Evolutionary conservation across 1,284 basidiomycete genomes (phyloP), one percentile per base, ranked within the genome.

Genomic region (Cystobasidium pallidum): DNA sequence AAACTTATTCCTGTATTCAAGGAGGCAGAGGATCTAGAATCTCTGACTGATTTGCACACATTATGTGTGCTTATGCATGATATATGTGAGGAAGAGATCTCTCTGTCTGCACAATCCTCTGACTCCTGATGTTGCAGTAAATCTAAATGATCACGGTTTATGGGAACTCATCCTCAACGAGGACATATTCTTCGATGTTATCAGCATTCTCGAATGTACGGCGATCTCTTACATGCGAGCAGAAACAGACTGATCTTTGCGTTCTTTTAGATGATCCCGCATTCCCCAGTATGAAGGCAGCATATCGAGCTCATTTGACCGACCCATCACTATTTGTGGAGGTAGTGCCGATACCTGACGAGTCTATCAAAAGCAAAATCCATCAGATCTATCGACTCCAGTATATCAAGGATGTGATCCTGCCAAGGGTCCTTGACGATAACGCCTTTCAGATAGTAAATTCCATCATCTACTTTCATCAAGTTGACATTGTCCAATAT

Each of bases 391-490:
- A 97, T 80, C 91, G 95, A 15, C 86, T 99, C 2, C 91, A 93
- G 78, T 99, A 95, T 82, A 89, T 99, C 75, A 98, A 97, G 81
- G 95, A 99, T 80, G 95, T 99, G 72, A 92, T 99, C 43, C 89
- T 99, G 39, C 93, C 94, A 0, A 88, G 95, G 7, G 88, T 91
- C 1, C 86, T 98, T 55, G 95, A 99, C 79, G 95, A 99, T 80
- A 91, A 92, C 0, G 97, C 94, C 0, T 96, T 97, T 84, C 94
- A 94, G 78, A 92, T 97, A 77, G 87, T 99, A 78, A 97, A 94
- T 82, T 93, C 92, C 19, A 92, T 92, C 82, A 92, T 99, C 80
- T 95, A 98, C 80, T 99, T 95, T 86, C 96, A 98, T 82, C 95
- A 99, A 82, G 94, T 95, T 78, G 94, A 99, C 82, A 97, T 99